Conservation (phyloP, 2,329 filamentous ascomycete species). For the Fusarium nematophilum region DNA sequence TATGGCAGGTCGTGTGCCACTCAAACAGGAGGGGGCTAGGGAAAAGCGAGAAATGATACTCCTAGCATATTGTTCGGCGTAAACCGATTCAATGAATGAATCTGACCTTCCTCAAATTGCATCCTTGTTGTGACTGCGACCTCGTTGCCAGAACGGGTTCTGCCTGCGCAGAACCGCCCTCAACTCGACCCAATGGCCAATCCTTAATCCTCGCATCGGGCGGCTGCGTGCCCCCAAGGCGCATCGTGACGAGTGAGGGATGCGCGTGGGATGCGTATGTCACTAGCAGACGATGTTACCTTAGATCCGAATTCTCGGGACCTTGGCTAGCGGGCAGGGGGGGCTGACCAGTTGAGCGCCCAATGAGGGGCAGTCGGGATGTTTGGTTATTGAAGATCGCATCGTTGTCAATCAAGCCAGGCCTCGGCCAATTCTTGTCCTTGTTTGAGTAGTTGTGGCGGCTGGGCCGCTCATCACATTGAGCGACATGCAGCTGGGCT, state of each 20-base stretch:
- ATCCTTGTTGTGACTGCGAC: neutral
- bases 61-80: conserved; percentile 3
- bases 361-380: conserved; percentile 14
- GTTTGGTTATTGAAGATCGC: conserved; percentile 7
- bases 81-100: no score
- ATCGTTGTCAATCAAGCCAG: conserved; percentile 20
- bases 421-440: neutral
- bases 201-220: neutral
- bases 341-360: neutral
- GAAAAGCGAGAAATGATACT: conserved; percentile 13
- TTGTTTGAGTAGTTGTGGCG: neutral
- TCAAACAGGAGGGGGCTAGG: neutral
- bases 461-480: conserved; percentile 4
- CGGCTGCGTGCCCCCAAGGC: neutral
- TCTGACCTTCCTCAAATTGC: no score
- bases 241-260: no score
- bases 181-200: neutral
- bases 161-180: neutral
- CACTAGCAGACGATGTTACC: conserved; percentile 20
- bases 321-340: neutral
- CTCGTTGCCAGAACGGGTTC: neutral
- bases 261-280: conserved; percentile 3
- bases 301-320: conserved; percentile 22
- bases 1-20: neutral
- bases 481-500: conserved; percentile 19